Evolutionary conservation across 2,329 filamentous ascomycete genomes (phyloP).

Genomic region (Diaporthe aspalathi): DNA sequence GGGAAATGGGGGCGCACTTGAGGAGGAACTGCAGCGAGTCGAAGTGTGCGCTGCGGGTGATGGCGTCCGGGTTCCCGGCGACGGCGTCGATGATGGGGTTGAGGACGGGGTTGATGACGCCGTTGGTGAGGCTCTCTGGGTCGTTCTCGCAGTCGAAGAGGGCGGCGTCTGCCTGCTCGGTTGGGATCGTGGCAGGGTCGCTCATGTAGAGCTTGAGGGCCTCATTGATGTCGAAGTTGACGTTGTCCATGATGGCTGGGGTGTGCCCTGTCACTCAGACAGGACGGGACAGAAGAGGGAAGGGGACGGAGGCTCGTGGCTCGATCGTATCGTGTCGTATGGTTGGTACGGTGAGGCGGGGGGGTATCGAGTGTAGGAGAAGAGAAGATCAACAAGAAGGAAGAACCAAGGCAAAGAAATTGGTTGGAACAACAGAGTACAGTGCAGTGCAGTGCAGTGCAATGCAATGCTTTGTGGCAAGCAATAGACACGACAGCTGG

Average conservation of each 20-base stretch:
- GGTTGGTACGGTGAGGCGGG: background rate
- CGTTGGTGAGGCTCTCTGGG: conserved; percentile 82
- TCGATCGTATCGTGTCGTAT: background rate
- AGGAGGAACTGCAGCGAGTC: conserved; percentile 95
- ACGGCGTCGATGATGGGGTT: conserved; percentile 94
- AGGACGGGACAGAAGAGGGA: background rate
- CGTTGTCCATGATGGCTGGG: conserved; percentile 71
- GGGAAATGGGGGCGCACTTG: conserved; percentile 82
- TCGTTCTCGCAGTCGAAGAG: conserved; percentile 94
- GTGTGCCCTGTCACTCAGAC: background rate
- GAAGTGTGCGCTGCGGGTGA: conserved; percentile 81
- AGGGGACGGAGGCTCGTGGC: background rate
- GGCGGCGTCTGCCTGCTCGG: conserved; percentile 84
- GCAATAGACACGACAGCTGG: background rate
- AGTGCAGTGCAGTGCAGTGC: background rate
- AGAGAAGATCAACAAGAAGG: conserved; percentile 2
- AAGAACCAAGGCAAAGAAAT: background rate
- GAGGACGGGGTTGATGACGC: conserved; percentile 84
- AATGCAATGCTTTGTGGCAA: background rate
- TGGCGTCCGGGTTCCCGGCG: conserved; percentile 89
- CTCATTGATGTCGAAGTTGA: conserved; percentile 95
- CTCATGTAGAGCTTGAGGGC: conserved; percentile 97
- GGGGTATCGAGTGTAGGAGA: conserved; percentile 35
- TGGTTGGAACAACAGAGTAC: background rate
- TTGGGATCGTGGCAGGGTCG: conserved; percentile 85